phyloP scores from a whole-genome alignment of 2,329 filamentous ascomycete genomes.

The Ascochyta koolunga region DNA sequence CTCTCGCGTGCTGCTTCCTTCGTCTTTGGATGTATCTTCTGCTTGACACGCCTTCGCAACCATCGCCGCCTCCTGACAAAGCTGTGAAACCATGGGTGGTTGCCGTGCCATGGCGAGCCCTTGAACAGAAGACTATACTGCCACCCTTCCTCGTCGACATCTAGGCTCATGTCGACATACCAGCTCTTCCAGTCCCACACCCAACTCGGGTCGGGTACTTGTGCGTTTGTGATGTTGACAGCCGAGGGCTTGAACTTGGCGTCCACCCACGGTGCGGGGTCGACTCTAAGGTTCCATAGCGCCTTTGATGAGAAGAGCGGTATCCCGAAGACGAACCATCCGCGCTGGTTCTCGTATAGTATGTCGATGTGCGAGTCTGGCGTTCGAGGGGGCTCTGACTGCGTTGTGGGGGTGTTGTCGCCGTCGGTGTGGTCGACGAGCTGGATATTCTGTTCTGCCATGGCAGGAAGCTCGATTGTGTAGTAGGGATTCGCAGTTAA shows the following conservation, averaged over 20 bases:
- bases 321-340: slow-evolving; percentile 85
- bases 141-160: slow-evolving; percentile 91
- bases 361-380: slow-evolving; percentile 68
- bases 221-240: slow-evolving; percentile 80
- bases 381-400: slow-evolving; percentile 25
- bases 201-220: slow-evolving; percentile 94
- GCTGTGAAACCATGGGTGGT: slow-evolving; percentile 88
- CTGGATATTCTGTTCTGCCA: slow-evolving; percentile 67
- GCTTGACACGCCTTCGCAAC: slow-evolving; percentile 79
- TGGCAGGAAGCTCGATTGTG: slow-evolving; percentile 9
- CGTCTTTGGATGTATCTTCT: slow-evolving; percentile 49
- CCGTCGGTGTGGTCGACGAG: slow-evolving; percentile 64
- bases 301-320: slow-evolving; percentile 88
- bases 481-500: slow-evolving; percentile 2
- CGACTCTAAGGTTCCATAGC: slow-evolving; percentile 73
- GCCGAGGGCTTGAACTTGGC: slow-evolving; percentile 59
- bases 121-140: slow-evolving; percentile 90
- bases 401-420: slow-evolving; percentile 38
- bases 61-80: slow-evolving; percentile 91
- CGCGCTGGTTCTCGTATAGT: slow-evolving; percentile 94
- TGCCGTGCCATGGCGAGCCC: slow-evolving; percentile 75
- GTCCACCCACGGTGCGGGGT: slow-evolving; percentile 88
- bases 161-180: slow-evolving; percentile 79
- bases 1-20: slow-evolving; percentile 40
- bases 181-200: slow-evolving; percentile 80